Percentiles rank a stretch among this genome's conserved stretches.
These are phyloP conservation scores for Metschnikowia rubicola DNA, from an alignment of 805 yeast genomes.

Conservation along the genomic window DNA sequence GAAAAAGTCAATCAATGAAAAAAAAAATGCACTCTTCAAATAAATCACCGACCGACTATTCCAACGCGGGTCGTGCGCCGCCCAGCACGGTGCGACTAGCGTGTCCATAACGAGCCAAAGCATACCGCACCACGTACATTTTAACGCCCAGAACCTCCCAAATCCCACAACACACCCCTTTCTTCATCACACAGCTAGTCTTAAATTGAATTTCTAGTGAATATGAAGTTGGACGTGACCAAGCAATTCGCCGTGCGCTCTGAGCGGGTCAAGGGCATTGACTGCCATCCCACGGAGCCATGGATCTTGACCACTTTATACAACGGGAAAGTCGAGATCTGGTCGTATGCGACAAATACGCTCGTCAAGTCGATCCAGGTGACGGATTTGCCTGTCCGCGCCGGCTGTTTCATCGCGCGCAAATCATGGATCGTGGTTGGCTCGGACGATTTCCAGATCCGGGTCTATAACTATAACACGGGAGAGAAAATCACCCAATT, in stretches of 20 bases:
- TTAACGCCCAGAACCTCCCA: not conserved
- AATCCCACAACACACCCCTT: not conserved
- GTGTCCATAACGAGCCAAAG: conserved; percentile 3
- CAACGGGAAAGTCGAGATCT: conserved; percentile 86
- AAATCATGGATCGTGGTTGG: conserved; percentile 98
- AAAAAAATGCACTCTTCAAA: no score
- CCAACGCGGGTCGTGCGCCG: no score
- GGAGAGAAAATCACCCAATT: conserved; percentile 92
- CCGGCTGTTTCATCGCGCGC: conserved; percentile 91
- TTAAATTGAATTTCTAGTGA: conserved; percentile 1
- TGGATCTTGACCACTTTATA: conserved; percentile 92
- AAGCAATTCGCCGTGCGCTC: conserved; percentile 87
- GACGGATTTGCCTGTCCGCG: conserved; percentile 93
- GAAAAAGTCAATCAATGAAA: no score
- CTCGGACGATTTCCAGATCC: conserved; percentile 88
- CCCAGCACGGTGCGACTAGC: no score
- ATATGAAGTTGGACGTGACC: conserved; percentile 47
- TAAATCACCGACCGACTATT: no score
- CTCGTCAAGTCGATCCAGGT: conserved; percentile 88
- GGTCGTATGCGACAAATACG: conserved; percentile 86
- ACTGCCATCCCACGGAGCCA: conserved; percentile 96
- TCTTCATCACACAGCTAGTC: not conserved
- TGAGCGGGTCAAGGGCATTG: conserved; percentile 96
- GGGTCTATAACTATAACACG: conserved; percentile 93
- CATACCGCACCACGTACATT: conserved; percentile 10